Evolutionary conservation across 139 green algal species (phyloP).

Genomic region (Eudorina sp.): DNA sequence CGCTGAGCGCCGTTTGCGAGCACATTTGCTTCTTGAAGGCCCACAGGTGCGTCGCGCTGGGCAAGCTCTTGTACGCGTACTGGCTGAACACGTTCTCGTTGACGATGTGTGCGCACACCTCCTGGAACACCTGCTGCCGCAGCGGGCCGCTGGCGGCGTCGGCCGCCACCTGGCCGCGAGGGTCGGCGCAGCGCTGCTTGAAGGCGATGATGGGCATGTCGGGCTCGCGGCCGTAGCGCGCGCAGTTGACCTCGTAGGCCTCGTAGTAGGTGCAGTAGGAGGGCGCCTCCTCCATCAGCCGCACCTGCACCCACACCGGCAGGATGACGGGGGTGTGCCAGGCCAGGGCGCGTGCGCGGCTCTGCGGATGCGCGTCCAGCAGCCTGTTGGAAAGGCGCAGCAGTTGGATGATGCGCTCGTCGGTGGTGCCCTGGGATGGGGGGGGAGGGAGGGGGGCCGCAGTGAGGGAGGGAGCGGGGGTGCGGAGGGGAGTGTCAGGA

Average conservation of each 20-base stretch:
- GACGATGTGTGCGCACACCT: conserved; percentile 79
- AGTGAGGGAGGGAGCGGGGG: not conserved
- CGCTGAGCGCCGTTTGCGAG: conserved; percentile 89
- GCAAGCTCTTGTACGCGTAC: conserved; percentile 98
- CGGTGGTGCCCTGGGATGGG: conserved; percentile 54
- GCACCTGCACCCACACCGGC: conserved; percentile 88
- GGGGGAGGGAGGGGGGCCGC: no score
- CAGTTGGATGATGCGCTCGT: conserved; percentile 85
- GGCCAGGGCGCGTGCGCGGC: conserved; percentile 74
- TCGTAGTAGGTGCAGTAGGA: conserved; percentile 87
- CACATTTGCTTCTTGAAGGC: conserved; percentile 95
- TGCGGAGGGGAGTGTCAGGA: not conserved
- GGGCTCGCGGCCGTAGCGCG: conserved; percentile 88
- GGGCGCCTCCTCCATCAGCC: conserved; percentile 94
- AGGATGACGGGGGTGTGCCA: conserved; percentile 91
- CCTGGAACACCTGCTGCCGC: conserved; percentile 76
- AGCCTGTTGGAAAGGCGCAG: conserved; percentile 85
- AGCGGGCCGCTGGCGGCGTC: conserved; percentile 32
- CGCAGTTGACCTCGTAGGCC: conserved; percentile 95
- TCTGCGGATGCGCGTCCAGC: conserved; percentile 79
- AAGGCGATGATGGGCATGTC: conserved; percentile 94
- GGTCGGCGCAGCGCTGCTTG: conserved; percentile 79
- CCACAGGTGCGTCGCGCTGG: conserved; percentile 89
- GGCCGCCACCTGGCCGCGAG: not conserved
- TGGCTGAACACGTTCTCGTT: conserved; percentile 95